These are phyloP conservation scores for Neopestalotiopsis rosae DNA, from an alignment of 2,329 filamentous ascomycete genomes.

Conservation along the genomic window DNA sequence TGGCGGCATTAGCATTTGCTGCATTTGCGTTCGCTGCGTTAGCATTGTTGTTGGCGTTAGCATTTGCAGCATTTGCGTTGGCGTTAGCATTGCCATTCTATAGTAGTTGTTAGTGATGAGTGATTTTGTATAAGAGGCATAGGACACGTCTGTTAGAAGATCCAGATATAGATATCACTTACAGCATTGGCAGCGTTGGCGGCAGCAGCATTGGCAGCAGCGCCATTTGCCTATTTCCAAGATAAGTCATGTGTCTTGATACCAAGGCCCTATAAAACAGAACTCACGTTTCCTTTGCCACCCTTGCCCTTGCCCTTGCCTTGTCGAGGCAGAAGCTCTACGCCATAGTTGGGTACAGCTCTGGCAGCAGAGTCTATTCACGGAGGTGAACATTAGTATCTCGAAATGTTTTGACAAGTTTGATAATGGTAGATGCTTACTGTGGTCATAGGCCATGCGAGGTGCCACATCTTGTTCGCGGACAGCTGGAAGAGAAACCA, in stretches of 20 bases:
- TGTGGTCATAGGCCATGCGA: slow-evolving; percentile 12
- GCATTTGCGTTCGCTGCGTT: neutral
- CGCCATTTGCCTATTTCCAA: neutral
- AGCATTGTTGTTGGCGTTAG: neutral
- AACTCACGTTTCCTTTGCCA: neutral
- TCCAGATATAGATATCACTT: neutral
- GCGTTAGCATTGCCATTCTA: neutral
- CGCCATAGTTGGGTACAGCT: slow-evolving; percentile 1
- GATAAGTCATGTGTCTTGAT: neutral
- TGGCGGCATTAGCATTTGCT: neutral
- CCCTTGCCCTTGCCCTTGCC: slow-evolving; percentile 15
- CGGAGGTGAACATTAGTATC: neutral
- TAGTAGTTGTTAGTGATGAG: neutral
- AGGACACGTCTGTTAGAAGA: no score
- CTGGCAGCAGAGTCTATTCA: slow-evolving; percentile 7
- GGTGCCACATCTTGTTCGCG: slow-evolving; percentile 6
- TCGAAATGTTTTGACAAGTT: neutral
- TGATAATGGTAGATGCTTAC: neutral
- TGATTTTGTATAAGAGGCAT: neutral
- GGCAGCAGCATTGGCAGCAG: neutral
- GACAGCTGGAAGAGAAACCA: slow-evolving; percentile 19
- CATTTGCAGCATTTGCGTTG: slow-evolving; percentile 3
- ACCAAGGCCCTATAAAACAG: neutral
- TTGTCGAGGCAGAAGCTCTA: slow-evolving; percentile 2
- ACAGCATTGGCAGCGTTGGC: slow-evolving; percentile 8